Conservation (phyloP, 2,329 filamentous ascomycete genomes). For the Hypocrella siamensis region DNA sequence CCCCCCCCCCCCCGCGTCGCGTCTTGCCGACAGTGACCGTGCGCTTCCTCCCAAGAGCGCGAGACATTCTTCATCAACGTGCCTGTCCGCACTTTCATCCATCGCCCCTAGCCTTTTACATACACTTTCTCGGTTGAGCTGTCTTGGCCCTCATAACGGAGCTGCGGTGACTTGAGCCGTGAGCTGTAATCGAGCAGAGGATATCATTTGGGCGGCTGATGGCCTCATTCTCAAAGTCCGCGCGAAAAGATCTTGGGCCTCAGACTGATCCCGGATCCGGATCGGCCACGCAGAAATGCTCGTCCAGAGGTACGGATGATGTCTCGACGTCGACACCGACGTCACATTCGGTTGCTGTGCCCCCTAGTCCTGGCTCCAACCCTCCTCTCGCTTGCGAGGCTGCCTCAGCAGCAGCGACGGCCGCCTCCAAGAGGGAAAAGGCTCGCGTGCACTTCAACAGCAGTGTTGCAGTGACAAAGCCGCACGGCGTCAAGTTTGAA, state of each 20-base stretch:
- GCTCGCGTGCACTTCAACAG: conserved; percentile 33
- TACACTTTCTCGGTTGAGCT: no score
- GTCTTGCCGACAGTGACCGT: no score
- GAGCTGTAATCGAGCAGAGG: no score
- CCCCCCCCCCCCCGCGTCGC: no score
- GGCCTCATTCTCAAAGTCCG: conserved; percentile 3
- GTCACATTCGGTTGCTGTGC: neutral
- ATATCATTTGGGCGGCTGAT: no score
- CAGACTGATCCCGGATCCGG: neutral
- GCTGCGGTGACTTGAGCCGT: no score
- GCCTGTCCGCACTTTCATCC: no score
- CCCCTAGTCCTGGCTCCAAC: neutral
- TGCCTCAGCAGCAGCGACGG: conserved; percentile 1
- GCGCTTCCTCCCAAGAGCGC: no score
- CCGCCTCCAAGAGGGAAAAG: conserved; percentile 23
- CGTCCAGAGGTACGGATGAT: neutral
- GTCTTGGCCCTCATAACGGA: no score
- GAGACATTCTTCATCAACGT: no score
- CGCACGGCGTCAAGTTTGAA: conserved; percentile 7
- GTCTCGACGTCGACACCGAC: neutral
- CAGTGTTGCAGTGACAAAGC: conserved; percentile 19
- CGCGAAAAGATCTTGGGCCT: conserved; percentile 1
- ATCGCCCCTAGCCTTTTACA: no score
- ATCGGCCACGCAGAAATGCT: neutral
- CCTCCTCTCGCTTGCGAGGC: neutral